These are phyloP conservation scores for Penicillium mononematosum DNA, from an alignment of 495 filamentous ascomycete species.

Conservation along the genomic window DNA sequence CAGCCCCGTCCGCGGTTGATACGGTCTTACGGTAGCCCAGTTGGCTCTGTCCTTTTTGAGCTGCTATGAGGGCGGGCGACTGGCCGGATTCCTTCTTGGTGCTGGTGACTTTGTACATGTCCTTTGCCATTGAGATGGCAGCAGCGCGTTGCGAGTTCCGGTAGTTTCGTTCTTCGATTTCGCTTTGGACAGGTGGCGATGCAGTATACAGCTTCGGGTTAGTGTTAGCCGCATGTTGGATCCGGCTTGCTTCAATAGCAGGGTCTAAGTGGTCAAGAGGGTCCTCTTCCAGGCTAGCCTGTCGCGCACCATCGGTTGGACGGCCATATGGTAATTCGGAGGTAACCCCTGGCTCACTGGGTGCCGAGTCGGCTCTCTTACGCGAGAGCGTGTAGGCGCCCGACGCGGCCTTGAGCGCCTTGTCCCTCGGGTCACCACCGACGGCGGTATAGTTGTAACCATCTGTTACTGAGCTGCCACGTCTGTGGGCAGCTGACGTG, in stretches of 20 bases:
- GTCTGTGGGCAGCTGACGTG: conserved; percentile 6
- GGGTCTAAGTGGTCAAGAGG: conserved; percentile 34
- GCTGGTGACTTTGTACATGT: conserved; percentile 69
- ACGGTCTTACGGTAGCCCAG: conserved; percentile 36
- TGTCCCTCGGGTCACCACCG: conserved; percentile 51
- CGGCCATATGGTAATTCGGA: conserved; percentile 64
- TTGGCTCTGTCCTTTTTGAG: conserved; percentile 41
- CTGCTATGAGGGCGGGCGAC: conserved; percentile 34
- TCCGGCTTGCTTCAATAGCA: conserved; percentile 56
- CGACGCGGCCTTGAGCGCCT: conserved; percentile 68
- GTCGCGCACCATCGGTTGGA: conserved; percentile 61
- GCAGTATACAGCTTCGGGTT: conserved; percentile 72
- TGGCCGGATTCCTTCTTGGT: conserved; percentile 35
- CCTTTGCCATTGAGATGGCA: conserved; percentile 81
- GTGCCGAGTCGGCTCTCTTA: conserved; percentile 65
- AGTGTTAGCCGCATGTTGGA: conserved; percentile 50
- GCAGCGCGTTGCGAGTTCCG: conserved; percentile 73
- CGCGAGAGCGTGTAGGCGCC: conserved; percentile 65
- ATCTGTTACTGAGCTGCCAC: conserved; percentile 12
- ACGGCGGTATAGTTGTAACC: conserved; percentile 50
- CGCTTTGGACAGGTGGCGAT: conserved; percentile 66
- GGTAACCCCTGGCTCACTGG: conserved; percentile 46
- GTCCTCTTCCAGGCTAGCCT: conserved; percentile 31
- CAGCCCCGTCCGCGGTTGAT: conserved; percentile 32
- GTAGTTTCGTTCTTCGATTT: conserved; percentile 70